Conservation (phyloP, 805 yeast genomes). For the Myxozyma melibiosi region DNA sequence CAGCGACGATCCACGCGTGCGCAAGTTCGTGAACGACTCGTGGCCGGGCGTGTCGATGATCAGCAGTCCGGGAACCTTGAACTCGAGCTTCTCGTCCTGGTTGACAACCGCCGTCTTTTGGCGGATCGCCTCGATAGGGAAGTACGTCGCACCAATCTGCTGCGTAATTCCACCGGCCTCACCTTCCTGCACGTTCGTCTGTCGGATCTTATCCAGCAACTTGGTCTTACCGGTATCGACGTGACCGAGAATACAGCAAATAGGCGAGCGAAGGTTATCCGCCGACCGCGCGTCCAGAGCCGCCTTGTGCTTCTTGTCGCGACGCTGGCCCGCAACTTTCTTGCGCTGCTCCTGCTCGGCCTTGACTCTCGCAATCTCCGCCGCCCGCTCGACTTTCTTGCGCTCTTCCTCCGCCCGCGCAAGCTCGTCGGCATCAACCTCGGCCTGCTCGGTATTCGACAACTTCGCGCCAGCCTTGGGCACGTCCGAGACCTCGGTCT, state of each 20-base stretch:
- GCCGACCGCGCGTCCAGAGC: conserved; percentile 46
- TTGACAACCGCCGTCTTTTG: conserved; percentile 92
- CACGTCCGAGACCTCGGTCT: conserved; percentile 39
- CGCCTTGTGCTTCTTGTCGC: conserved; percentile 43
- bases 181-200: conserved; percentile 99
- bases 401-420: conserved; percentile 39
- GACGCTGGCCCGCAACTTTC: conserved; percentile 44
- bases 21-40: conserved; percentile 96
- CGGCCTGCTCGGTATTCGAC: conserved; percentile 38
- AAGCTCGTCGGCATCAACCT: conserved; percentile 41
- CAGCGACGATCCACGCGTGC: conserved; percentile 98
- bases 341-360: conserved; percentile 43
- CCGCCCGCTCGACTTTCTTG: conserved; percentile 14
- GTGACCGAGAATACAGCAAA: conserved; percentile 98
- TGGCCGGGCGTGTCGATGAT: conserved; percentile 99
- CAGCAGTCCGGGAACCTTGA: conserved; percentile 95
- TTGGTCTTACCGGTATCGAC: conserved; percentile 99
- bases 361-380: conserved; percentile 22
- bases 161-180: conserved; percentile 99
- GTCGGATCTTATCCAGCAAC: conserved; percentile 93
- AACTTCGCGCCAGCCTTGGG: conserved; percentile 40
- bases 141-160: conserved; percentile 99
- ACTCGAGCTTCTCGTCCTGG: conserved; percentile 71
- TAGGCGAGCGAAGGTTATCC: conserved; percentile 89
- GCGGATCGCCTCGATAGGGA: conserved; percentile 93